Conservation (phyloP, 306 rosid species). For the Vigna reflexopilosa region DNA sequence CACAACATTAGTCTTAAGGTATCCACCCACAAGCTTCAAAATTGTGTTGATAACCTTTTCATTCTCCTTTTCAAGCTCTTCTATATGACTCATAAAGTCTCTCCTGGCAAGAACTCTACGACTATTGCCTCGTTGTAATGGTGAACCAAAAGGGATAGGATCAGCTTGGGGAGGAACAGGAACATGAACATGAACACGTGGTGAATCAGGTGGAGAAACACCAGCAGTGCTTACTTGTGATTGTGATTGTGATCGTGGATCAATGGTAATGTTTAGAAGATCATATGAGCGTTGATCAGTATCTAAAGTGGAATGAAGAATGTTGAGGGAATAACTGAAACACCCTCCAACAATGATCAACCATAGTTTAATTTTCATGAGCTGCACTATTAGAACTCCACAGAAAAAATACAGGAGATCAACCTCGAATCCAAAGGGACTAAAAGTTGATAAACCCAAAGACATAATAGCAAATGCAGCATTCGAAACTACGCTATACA, state of each 20-base stretch:
- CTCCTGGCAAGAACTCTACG: neutral
- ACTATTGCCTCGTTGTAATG: neutral
- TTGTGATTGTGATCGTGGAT: neutral
- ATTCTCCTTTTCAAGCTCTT: neutral
- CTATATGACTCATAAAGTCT: neutral
- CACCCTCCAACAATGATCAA: constrained; percentile 12
- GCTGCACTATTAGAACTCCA: constrained; percentile 18
- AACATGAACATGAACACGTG: neutral
- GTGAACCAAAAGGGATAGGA: neutral
- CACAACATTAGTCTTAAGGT: neutral
- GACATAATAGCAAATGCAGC: constrained; percentile 37
- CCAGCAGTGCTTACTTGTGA: neutral
- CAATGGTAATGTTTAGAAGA: neutral
- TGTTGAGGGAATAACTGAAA: constrained; percentile 9
- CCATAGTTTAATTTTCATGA: constrained; percentile 31
- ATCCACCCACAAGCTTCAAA: neutral
- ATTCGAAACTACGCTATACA: neutral
- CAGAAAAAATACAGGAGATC: constrained; percentile 38
- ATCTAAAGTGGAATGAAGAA: neutral
- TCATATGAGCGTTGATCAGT: neutral
- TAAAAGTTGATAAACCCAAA: neutral
- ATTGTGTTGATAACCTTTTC: neutral
- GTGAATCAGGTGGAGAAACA: neutral
- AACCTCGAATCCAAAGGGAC: constrained; percentile 21
- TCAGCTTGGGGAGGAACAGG: neutral